These are phyloP conservation scores for Helianthus tuberosus DNA, from an alignment of 129 eudicot genomes.

Conservation along the genomic window DNA sequence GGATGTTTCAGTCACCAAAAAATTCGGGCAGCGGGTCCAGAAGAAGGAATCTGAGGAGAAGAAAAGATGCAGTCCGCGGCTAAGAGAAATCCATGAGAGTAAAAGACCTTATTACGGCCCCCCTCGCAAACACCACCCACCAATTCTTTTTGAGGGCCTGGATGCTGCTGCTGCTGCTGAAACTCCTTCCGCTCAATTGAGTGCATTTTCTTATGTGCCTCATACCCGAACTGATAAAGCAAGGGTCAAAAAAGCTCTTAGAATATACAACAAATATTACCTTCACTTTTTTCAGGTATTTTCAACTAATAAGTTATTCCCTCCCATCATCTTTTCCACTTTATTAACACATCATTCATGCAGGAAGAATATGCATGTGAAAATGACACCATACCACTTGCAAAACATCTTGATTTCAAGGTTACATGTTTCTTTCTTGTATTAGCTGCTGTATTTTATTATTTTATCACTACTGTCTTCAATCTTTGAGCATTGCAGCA, in stretches of 20 bases:
- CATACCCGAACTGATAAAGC: conserved; percentile 27
- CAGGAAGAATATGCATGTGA: conserved; percentile 23
- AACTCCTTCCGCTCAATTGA: not conserved
- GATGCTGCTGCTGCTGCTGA: no score
- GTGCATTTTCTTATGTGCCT: conserved; percentile 1
- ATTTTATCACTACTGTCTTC: not conserved
- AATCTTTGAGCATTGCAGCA: conserved; percentile 28
- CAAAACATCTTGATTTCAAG: conserved; percentile 23
- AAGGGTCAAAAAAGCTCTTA: conserved; percentile 44
- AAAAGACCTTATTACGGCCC: conserved; percentile 40
- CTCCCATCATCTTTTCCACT: not conserved
- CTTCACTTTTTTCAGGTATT: conserved; percentile 42
- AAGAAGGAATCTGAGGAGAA: conserved; percentile 22
- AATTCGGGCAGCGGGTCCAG: conserved; percentile 34
- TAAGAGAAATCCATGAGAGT: conserved; percentile 16
- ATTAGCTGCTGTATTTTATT: conserved; percentile 4
- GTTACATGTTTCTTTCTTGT: not conserved
- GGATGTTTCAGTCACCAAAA: conserved; percentile 26
- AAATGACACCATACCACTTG: not conserved
- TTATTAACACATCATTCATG: conserved; percentile 7
- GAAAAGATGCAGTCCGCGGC: conserved; percentile 36
- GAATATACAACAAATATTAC: conserved; percentile 40
- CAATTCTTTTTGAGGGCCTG: no score
- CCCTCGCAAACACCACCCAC: not conserved
- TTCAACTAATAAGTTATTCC: no score